Evolutionary conservation across 176 grass and related monocot genomes (phyloP).

Genomic region (Carex scoparia): DNA sequence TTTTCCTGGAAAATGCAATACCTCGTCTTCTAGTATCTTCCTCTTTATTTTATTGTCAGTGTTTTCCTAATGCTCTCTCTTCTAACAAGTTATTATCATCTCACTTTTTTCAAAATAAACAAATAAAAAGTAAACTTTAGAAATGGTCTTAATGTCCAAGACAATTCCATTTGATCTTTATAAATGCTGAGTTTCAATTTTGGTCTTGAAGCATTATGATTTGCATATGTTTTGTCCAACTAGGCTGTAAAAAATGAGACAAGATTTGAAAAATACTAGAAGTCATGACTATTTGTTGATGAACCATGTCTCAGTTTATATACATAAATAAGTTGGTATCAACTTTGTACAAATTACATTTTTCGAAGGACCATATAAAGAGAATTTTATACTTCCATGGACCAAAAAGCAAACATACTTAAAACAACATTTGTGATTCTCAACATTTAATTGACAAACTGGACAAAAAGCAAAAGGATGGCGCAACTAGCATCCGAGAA

Average conservation of each 20-base stretch:
- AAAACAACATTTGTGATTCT: neutral
- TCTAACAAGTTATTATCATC: neutral
- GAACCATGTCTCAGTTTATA: neutral
- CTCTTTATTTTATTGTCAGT: neutral
- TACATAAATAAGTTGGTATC: neutral
- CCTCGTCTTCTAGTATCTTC: neutral
- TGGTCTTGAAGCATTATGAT: neutral
- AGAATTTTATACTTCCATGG: neutral
- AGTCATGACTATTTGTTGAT: neutral
- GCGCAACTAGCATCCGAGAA: no score
- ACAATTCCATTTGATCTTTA: neutral
- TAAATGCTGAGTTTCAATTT: neutral
- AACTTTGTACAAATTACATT: neutral
- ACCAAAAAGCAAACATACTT: neutral
- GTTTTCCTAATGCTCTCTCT: neutral
- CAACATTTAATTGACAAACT: neutral
- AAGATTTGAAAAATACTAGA: neutral
- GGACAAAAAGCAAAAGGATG: neutral
- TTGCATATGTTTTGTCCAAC: neutral
- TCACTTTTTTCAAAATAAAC: neutral
- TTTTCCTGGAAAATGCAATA: neutral
- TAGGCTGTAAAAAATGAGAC: neutral
- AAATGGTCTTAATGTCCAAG: neutral
- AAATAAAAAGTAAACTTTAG: neutral
- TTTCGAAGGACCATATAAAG: neutral